Conservation (phyloP, 2,329 filamentous ascomycete species). For the Diaporthe amygdali region DNA sequence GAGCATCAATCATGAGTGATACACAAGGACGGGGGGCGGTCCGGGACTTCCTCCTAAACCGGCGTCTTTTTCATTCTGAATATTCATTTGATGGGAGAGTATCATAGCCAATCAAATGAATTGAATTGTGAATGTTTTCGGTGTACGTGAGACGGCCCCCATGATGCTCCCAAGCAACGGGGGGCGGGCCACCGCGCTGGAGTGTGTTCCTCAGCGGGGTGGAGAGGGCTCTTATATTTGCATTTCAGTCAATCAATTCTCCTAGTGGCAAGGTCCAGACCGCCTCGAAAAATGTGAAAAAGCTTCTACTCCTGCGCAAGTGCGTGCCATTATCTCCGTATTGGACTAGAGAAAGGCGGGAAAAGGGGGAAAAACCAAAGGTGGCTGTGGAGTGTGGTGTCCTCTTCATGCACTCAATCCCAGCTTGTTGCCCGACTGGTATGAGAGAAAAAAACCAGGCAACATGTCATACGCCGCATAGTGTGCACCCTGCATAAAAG, state of each 20-base stretch:
- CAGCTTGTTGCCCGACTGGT: neutral
- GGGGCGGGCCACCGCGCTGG: neutral
- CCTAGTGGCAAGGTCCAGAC: neutral
- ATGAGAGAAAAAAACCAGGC: neutral
- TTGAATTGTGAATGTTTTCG: neutral
- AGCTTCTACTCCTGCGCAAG: neutral
- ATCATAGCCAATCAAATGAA: constrained; percentile 2
- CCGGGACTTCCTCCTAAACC: neutral
- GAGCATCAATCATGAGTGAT: neutral
- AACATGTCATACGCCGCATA: neutral
- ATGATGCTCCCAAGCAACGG: neutral
- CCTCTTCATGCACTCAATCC: neutral
- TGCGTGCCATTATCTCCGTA: neutral
- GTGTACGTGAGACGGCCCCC: neutral
- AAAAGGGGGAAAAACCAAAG: neutral
- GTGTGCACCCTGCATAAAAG: neutral
- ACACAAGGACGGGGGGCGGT: neutral
- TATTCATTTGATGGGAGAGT: neutral
- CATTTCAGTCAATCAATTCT: no score
- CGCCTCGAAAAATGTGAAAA: neutral
- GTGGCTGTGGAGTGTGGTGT: neutral
- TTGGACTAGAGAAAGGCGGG: neutral
- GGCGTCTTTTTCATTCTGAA: neutral
- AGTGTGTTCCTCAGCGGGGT: neutral
- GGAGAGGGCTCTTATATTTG: neutral